These are phyloP conservation scores for Verbena officinalis DNA, from an alignment of 257 asterid species.

Conservation along the genomic window DNA sequence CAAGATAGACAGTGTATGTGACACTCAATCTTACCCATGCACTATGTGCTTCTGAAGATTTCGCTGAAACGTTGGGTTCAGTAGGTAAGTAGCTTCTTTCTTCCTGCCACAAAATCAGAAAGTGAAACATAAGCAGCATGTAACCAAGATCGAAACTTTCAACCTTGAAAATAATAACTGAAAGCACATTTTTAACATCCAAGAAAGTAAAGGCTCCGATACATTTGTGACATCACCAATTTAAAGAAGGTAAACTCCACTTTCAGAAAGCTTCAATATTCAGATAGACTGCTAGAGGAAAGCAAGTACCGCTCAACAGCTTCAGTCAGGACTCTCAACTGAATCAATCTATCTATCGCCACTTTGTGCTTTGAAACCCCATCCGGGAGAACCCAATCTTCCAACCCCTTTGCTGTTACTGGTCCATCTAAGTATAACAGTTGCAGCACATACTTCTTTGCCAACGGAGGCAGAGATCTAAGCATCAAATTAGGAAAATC, in stretches of 20 bases:
- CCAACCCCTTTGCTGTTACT: conserved; percentile 67
- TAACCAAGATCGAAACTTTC: conserved; percentile 24
- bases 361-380: conserved; percentile 87
- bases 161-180: not conserved
- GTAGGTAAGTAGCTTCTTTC: conserved; percentile 68
- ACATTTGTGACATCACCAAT: conserved; percentile 5
- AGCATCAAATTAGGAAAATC: conserved; percentile 18
- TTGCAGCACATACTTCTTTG: conserved; percentile 88
- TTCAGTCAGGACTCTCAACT: conserved; percentile 81
- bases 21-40: conserved; percentile 65
- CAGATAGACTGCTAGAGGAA: too few relatives aligned
- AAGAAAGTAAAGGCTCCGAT: not conserved
- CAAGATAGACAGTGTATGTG: conserved; percentile 5
- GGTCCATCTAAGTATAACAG: conserved; percentile 70
- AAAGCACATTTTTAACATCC: not conserved
- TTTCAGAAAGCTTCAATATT: too few relatives aligned
- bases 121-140: conserved; percentile 25
- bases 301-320: conserved; percentile 84
- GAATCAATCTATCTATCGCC: conserved; percentile 82
- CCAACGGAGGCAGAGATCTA: conserved; percentile 94
- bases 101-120: conserved; percentile 58
- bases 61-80: conserved; percentile 74
- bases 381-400: conserved; percentile 90
- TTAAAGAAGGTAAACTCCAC: too few relatives aligned
- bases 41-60: conserved; percentile 85